These are phyloP conservation scores for Phytophthora brassicae DNA, from an alignment of 352 stramenopile species.

Conservation along the genomic window DNA sequence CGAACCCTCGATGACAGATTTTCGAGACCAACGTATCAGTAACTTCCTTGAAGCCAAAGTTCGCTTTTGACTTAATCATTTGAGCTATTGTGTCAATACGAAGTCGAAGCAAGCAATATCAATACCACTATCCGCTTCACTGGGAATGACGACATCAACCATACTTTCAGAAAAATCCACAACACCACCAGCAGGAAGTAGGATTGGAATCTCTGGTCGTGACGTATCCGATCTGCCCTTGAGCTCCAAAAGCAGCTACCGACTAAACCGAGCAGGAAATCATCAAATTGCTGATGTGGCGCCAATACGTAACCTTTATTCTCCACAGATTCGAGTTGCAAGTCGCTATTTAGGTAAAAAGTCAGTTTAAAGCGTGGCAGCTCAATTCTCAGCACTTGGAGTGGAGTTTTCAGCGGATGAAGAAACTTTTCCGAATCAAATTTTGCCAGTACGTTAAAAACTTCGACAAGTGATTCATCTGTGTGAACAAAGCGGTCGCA, in stretches of 20 bases:
- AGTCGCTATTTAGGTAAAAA: constrained; percentile 29
- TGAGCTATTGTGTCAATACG: neutral
- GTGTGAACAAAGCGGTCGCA: constrained; percentile 36
- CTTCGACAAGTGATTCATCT: neutral
- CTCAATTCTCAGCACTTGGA: constrained; percentile 27
- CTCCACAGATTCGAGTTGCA: constrained; percentile 33
- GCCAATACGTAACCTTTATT: constrained; percentile 46
- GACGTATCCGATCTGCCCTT: constrained; percentile 13
- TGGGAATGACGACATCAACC: constrained; percentile 26
- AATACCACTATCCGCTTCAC: constrained; percentile 13
- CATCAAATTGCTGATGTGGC: constrained; percentile 39
- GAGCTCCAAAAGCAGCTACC: constrained; percentile 39
- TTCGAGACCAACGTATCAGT: constrained; percentile 11
- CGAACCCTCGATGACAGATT: constrained; percentile 7
- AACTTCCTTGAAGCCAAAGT: constrained; percentile 34
- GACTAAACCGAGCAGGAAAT: constrained; percentile 41
- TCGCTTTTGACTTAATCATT: neutral
- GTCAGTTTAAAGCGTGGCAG: constrained; percentile 45
- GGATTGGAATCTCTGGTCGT: constrained; percentile 22
- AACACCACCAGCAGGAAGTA: constrained; percentile 40
- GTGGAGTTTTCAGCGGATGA: constrained; percentile 26
- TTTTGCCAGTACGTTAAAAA: constrained; percentile 35
- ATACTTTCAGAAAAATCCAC: constrained; percentile 5
- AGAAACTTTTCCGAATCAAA: constrained; percentile 43
- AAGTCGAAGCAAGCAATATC: constrained; percentile 31